phyloP scores from a whole-genome alignment of 345 rosid species.

The Euclidium syriacum region DNA sequence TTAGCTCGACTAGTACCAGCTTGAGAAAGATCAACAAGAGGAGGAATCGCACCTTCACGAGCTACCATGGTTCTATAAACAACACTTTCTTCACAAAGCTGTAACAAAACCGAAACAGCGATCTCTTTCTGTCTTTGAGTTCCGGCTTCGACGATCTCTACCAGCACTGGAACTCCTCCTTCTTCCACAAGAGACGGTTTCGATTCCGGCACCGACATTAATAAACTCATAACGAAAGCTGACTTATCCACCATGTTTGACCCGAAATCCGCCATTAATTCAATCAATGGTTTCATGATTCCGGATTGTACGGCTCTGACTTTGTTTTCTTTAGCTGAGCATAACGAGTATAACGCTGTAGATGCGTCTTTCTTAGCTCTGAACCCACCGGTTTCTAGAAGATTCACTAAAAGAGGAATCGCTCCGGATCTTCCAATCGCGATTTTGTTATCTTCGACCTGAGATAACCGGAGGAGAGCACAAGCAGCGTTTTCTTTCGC shows the following conservation, averaged over 20 bases:
- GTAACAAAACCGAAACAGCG: constrained; percentile 58
- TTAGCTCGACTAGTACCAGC: constrained; percentile 85
- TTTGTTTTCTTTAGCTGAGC: constrained; percentile 80
- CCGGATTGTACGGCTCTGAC: constrained; percentile 71
- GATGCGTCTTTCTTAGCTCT: constrained; percentile 94
- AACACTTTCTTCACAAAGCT: constrained; percentile 65
- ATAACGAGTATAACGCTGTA: constrained; percentile 78
- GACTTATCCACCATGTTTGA: constrained; percentile 98
- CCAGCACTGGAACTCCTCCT: constrained; percentile 87
- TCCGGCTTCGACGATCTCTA: constrained; percentile 84
- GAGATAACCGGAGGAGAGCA: constrained; percentile 83
- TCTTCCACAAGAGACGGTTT: constrained; percentile 71
- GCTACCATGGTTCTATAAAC: constrained; percentile 66
- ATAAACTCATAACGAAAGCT: constrained; percentile 57
- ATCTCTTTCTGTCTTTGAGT: constrained; percentile 87
- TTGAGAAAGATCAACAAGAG: constrained; percentile 77
- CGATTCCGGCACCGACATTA: constrained; percentile 60
- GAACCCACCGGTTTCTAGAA: constrained; percentile 58
- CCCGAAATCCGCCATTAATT: constrained; percentile 89
- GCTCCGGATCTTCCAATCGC: constrained; percentile 95
- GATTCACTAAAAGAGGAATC: constrained; percentile 58
- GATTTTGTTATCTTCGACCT: constrained; percentile 71
- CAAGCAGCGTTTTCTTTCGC: constrained; percentile 92
- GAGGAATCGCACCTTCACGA: constrained; percentile 95
- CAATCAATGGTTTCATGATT: constrained; percentile 79